Base-by-base conservation (phyloP, 2,329 filamentous ascomycete species). In the Phoma sp. region DNA sequence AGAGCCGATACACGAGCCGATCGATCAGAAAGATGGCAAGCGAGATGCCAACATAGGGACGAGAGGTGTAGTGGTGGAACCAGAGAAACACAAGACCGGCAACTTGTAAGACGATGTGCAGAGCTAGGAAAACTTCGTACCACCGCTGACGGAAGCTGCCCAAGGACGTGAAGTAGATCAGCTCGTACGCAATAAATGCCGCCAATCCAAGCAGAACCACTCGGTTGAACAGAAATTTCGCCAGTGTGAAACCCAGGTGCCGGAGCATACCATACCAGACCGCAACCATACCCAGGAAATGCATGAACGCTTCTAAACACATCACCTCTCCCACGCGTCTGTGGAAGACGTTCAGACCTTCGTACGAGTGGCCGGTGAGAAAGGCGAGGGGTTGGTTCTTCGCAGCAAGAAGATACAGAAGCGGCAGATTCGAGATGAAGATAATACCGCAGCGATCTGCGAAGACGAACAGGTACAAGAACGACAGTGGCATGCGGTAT, bases 261-360 rank as follows among this genome's bases (percentile, higher is more conserved):
- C 77, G 73, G 2, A 87, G 72, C 37, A 81, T 62, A 0, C 78
- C 76, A 58, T 83, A 83, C 82, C 83, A 89, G 5, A 79, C 76
- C 2, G 74, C 59, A 1, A 86, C 49, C 81, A 88, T 86, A 20
- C 81, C 80, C 4, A 70, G 63, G 28, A 80, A 78, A 61, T 89
- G 87, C 0, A 87, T 56, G 0, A 84, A 60, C 2, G 84, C 85
- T 32, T 83, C 76, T n/a, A 87, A 71, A 65, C 84, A 87, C 71
- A 88, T 78, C 23, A 84, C 68, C 67, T 88, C 85, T 20, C 86
- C 86, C 1, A 88, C 77, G 4, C 86, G 79, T 29, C 86, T 83
- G 66, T 89, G 86, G 49, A 88, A 81, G 38, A 89, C 82, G 66
- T 89, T 88, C 34, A 89, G 76, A 5, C 83, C 81, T 69, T 89